Base-by-base conservation (phyloP, 2,329 filamentous ascomycete species). In the Amphichorda felina region DNA sequence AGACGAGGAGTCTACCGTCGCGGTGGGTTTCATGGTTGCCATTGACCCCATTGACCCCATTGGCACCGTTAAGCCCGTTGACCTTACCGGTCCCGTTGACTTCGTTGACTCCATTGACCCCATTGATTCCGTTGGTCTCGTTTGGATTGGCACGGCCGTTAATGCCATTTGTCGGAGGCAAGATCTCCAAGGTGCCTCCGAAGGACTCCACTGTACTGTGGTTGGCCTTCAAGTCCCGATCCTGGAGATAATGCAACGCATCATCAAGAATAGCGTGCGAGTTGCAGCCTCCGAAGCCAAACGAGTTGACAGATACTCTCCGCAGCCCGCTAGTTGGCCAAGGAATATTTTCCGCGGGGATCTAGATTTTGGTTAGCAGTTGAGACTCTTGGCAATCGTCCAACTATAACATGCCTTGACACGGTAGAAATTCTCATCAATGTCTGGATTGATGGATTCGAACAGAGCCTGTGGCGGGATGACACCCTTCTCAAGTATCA, bases 401-500 rank as follows among this genome's bases (percentile, higher is more conserved):
- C n/a, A n/a, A n/a, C n/a, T n/a, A n/a, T n/a, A n/a, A n/a, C n/a
- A 6, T 34, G 30, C 34, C 26, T 29, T 18, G 26, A 35, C 15
- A 30, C 19, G 34, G 11, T 14, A 19, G 13, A 29, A n/a, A 7
- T 32, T 19, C 13, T 27, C 35, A 17, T 37, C 29, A 14, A 37
- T 37, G 9, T 10, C 29, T 15, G 27, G 35, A 13, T 37, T 37
- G 3, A 37, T 16, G 9, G 31, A 25, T 26, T 37, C 35, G 8
- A 70, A 71, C 44, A 59, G 61, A 15, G 56, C 56, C 36, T 70
- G 72, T 2, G 63, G 60, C 9, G 66, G 50, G 17, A 72, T 60
- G 38, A 68, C 64, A 5, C 60, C 63, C 35, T 61, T 57, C 41
- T 71, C 66, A 2, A 72, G 55, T 56, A 68, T 68, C 40, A 72